A percentile compares a stretch with the other conserved stretches of the same genome.
These are phyloP conservation scores for Trifolium fragiferum DNA, from an alignment of 306 rosid species.

Conservation along the genomic window DNA sequence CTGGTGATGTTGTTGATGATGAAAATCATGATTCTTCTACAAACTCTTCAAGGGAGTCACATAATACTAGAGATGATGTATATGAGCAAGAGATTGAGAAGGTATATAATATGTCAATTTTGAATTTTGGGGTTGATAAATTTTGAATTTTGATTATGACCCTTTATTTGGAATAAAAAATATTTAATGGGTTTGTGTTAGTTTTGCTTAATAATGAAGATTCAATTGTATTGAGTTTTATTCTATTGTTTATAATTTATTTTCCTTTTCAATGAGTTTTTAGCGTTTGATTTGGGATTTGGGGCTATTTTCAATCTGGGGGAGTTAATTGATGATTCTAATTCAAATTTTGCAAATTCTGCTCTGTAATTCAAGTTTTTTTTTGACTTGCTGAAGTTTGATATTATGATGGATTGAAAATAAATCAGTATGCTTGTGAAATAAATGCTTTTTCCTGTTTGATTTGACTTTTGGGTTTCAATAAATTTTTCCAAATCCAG, in stretches of 20 bases:
- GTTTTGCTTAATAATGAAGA: conserved; percentile 33
- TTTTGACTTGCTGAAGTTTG: conserved; percentile 19
- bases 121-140: not conserved
- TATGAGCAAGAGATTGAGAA: conserved; percentile 38
- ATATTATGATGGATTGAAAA: conserved; percentile 6
- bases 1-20: conserved; percentile 33
- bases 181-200: conserved; percentile 32
- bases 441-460: not conserved
- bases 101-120: conserved; percentile 16
- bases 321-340: conserved; percentile 26
- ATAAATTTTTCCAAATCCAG: not conserved
- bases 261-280: not conserved
- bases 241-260: not conserved
- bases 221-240: not conserved
- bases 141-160: conserved; percentile 28
- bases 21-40: conserved; percentile 38
- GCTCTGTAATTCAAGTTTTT: conserved; percentile 6
- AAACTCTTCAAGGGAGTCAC: conserved; percentile 41
- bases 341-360: conserved; percentile 11
- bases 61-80: conserved; percentile 41
- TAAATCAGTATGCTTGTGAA: not conserved
- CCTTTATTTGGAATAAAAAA: conserved; percentile 36
- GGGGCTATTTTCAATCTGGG: conserved; percentile 26
- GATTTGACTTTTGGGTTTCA: conserved; percentile 30
- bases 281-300: conserved; percentile 30